These are phyloP conservation scores for Lunasporangiospora selenospora DNA, from an alignment of 192 early-diverging fungal species.

Conservation along the genomic window DNA sequence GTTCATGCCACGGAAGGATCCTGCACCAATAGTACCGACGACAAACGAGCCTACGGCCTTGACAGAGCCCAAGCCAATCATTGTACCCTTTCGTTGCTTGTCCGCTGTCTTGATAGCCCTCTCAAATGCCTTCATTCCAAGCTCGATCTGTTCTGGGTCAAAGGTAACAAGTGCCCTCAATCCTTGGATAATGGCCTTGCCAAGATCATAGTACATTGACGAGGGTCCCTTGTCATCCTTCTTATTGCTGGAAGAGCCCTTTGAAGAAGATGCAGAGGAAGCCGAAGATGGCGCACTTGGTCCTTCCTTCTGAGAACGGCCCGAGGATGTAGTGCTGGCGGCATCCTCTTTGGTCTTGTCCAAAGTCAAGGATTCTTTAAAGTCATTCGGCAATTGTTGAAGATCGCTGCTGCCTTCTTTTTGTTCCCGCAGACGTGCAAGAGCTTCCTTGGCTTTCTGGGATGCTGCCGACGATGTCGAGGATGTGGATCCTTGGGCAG, in stretches of 20 bases:
- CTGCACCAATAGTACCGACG: slow-evolving; percentile 49
- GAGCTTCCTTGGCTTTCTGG: slow-evolving; percentile 19
- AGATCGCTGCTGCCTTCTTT: not conserved
- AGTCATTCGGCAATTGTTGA: not conserved
- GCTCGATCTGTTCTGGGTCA: slow-evolving; percentile 69
- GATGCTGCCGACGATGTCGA: not conserved
- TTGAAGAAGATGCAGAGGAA: slow-evolving; percentile 20
- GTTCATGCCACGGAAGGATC: slow-evolving; percentile 59
- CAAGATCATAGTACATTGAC: slow-evolving; percentile 78
- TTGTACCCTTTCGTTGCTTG: slow-evolving; percentile 62
- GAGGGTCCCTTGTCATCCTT: slow-evolving; percentile 39
- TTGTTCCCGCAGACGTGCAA: not conserved
- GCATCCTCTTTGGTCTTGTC: too few relatives aligned
- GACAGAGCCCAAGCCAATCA: slow-evolving; percentile 54
- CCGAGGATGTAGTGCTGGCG: too few relatives aligned
- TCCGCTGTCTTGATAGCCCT: slow-evolving; percentile 66
- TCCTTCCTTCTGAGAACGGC: too few relatives aligned
- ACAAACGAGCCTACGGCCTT: slow-evolving; percentile 56
- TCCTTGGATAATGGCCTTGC: slow-evolving; percentile 72
- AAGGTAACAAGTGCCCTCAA: slow-evolving; percentile 82
- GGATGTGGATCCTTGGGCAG: too few relatives aligned
- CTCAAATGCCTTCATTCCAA: slow-evolving; percentile 67
- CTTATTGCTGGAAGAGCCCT: not conserved
- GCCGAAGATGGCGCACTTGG: too few relatives aligned
- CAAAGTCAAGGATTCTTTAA: too few relatives aligned